A percentile compares a stretch with the other conserved stretches of the same genome.
Evolutionary conservation across 2,329 filamentous ascomycete genomes (phyloP).

Genomic region (Hortaea werneckii): DNA sequence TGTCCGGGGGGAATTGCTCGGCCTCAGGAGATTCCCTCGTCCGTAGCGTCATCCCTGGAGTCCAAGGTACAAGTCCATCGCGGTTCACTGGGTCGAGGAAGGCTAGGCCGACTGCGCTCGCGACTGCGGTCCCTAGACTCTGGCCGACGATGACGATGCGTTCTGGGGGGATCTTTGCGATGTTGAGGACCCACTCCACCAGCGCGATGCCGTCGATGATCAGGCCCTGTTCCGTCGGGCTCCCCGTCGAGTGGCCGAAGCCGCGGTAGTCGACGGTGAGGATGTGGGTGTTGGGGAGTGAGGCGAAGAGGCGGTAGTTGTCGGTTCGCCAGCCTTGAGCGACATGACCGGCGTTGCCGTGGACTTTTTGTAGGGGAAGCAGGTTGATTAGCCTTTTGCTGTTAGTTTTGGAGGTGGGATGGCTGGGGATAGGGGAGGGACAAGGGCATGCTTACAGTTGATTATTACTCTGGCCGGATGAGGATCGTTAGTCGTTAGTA

Average conservation of each 20-base stretch:
- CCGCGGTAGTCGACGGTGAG: conserved; percentile 88
- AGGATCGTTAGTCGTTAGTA: conserved; percentile 40
- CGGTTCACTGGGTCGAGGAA: conserved; percentile 37
- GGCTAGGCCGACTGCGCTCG: conserved; percentile 61
- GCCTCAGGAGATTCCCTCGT: conserved; percentile 7
- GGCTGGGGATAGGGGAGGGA: too few species aligned
- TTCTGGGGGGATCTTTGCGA: conserved; percentile 53
- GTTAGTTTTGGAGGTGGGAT: too few species aligned
- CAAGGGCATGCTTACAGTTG: conserved; percentile 33
- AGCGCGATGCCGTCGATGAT: conserved; percentile 67
- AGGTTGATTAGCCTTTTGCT: not conserved
- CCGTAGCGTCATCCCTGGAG: conserved; percentile 2
- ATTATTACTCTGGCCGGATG: conserved; percentile 43
- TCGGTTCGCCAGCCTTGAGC: conserved; percentile 67
- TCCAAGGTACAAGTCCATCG: too few species aligned
- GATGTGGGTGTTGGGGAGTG: conserved; percentile 65
- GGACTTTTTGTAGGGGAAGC: conserved; percentile 9
- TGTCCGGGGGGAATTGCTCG: not conserved
- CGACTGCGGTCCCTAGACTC: conserved; percentile 78
- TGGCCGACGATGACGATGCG: conserved; percentile 77
- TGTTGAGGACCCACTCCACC: conserved; percentile 60
- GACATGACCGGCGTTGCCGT: conserved; percentile 73
- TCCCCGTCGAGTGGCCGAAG: conserved; percentile 72
- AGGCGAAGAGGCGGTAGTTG: conserved; percentile 67
- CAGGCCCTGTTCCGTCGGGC: conserved; percentile 68